Percentiles rank a stretch among this genome's conserved stretches.
phyloP scores from a whole-genome alignment of 495 filamentous ascomycete genomes.

The Penicillium longicatenatum region DNA sequence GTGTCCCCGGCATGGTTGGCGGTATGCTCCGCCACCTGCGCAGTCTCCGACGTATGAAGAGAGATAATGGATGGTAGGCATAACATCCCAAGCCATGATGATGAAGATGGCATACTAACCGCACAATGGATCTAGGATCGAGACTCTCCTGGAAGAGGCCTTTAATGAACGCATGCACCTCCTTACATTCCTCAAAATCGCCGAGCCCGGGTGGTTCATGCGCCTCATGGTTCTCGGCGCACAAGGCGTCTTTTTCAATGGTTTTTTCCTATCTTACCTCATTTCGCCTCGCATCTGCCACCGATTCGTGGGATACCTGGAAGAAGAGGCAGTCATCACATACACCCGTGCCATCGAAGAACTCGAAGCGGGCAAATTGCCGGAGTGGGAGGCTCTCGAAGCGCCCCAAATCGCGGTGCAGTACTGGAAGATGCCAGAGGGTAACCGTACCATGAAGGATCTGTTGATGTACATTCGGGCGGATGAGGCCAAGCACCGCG shows the following conservation, averaged over 20 bases:
- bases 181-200: slow-evolving; percentile 90
- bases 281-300: slow-evolving; percentile 88
- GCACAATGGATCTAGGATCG: slow-evolving; percentile 59
- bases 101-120: background rate
- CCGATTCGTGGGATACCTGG: slow-evolving; percentile 94
- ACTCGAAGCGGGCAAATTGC: slow-evolving; percentile 79
- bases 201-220: slow-evolving; percentile 89
- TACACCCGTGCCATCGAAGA: slow-evolving; percentile 87
- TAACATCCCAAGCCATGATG: background rate
- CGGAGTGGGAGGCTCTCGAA: slow-evolving; percentile 75
- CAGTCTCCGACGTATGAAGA: slow-evolving; percentile 77
- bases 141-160: slow-evolving; percentile 89
- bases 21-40: slow-evolving; percentile 90
- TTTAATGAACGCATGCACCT: slow-evolving; percentile 98
- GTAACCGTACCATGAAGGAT: slow-evolving; percentile 78
- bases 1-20: slow-evolving; percentile 95
- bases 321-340: slow-evolving; percentile 95
- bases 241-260: slow-evolving; percentile 91
- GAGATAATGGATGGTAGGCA: slow-evolving; percentile 89
- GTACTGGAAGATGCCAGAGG: slow-evolving; percentile 95
- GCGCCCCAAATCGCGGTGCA: slow-evolving; percentile 85
- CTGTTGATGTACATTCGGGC: slow-evolving; percentile 86
- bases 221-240: slow-evolving; percentile 80
- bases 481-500: slow-evolving; percentile 95
- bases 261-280: slow-evolving; percentile 87